Conservation (phyloP, 495 filamentous ascomycete species). For the Tuber calosporum region DNA sequence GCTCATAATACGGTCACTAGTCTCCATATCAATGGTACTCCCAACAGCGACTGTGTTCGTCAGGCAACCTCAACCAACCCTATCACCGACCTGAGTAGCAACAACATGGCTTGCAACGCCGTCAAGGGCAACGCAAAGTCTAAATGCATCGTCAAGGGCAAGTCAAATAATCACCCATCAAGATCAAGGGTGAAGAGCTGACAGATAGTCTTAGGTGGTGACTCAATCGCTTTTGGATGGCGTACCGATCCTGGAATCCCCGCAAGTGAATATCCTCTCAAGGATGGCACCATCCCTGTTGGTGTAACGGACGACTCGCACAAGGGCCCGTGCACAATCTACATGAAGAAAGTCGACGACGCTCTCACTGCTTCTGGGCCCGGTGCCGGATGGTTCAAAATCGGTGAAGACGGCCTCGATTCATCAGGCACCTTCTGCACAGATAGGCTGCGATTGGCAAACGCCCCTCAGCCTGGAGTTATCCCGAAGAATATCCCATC, state of each 20-base stretch:
- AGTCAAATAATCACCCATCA: background rate
- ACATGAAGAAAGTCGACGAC: constrained; percentile 49
- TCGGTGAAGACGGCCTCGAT: constrained; percentile 41
- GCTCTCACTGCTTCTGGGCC: constrained; percentile 45
- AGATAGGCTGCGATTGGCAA: constrained; percentile 56
- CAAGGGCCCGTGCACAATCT: constrained; percentile 63
- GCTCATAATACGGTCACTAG: constrained; percentile 26
- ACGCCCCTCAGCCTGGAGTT: constrained; percentile 54
- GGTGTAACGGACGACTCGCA: constrained; percentile 57
- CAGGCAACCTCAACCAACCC: constrained; percentile 46
- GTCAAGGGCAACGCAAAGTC: constrained; percentile 1
- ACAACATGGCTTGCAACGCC: constrained; percentile 59
- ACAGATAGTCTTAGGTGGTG: constrained; percentile 21
- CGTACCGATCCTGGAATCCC: constrained; percentile 23
- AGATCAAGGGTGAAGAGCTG: background rate
- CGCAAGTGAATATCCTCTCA: constrained; percentile 29
- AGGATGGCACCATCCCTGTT: constrained; percentile 26
- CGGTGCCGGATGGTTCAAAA: constrained; percentile 73
- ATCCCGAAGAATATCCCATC: constrained; percentile 55
- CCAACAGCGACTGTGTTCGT: constrained; percentile 25
- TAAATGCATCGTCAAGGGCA: constrained; percentile 27
- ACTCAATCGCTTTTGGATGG: constrained; percentile 36
- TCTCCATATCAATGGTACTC: constrained; percentile 34
- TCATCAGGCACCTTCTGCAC: constrained; percentile 56
- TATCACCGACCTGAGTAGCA: constrained; percentile 49